phyloP scores from a whole-genome alignment of 495 filamentous ascomycete species.

The Neurospora africana region DNA sequence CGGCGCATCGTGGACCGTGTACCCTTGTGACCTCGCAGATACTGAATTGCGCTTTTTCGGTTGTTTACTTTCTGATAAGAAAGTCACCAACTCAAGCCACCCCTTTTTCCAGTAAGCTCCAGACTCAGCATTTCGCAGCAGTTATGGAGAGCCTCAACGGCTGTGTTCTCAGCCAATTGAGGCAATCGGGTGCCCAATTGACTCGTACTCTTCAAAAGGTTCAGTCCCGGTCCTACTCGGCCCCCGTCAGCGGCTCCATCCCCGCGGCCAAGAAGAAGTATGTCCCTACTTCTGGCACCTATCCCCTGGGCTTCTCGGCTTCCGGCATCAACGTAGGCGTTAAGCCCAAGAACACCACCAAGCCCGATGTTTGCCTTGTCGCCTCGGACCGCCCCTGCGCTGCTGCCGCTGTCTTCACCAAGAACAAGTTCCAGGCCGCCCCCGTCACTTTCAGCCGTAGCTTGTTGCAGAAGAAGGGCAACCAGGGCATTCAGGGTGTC shows the following conservation, averaged over 20 bases:
- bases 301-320: constrained; percentile 81
- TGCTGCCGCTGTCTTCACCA: constrained; percentile 92
- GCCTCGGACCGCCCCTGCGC: constrained; percentile 79
- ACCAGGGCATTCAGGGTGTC: constrained; percentile 65
- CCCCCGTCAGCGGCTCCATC: constrained; percentile 49
- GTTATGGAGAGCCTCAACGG: constrained; percentile 18
- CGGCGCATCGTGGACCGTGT: neutral
- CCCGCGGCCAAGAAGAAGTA: constrained; percentile 75
- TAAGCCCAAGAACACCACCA: constrained; percentile 79
- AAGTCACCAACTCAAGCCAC: neutral
- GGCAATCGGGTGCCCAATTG: constrained; percentile 19
- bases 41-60: neutral
- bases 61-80: neutral
- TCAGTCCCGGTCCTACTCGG: constrained; percentile 41
- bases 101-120: neutral
- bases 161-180: constrained; percentile 17
- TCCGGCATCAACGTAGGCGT: constrained; percentile 87
- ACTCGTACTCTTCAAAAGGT: constrained; percentile 5
- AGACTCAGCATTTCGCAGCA: constrained; percentile 1
- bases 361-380: constrained; percentile 82
- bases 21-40: neutral
- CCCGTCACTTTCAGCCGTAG: constrained; percentile 76
- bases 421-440: constrained; percentile 96
- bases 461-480: constrained; percentile 53
- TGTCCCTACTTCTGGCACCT: constrained; percentile 73